Conservation (phyloP, 768 basidiomycete genomes). For the Suillus clintonianus region DNA sequence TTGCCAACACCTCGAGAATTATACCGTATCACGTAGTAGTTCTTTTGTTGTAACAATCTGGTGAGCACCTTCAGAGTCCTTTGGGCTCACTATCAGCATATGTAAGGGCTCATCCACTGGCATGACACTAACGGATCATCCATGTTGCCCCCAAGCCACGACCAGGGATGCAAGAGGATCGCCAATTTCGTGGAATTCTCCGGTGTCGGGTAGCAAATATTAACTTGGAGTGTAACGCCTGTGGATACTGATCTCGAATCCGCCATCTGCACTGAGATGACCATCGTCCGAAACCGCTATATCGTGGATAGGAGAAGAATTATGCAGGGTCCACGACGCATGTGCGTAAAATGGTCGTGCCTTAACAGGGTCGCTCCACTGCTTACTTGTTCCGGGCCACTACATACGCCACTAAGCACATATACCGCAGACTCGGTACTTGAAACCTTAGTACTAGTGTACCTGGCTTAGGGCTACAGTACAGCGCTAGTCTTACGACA, state of each 20-base stretch:
- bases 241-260: conserved; percentile 31
- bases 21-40: conserved; percentile 66
- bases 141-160: conserved; percentile 79
- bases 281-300: neutral
- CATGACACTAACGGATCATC: conserved; percentile 64
- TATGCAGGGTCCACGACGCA: too few species aligned
- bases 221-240: conserved; percentile 47
- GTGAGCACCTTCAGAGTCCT: conserved; percentile 46
- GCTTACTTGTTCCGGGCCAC: too few species aligned
- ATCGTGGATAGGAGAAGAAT: neutral
- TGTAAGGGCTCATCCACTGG: neutral
- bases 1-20: conserved; percentile 79
- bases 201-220: conserved; percentile 30
- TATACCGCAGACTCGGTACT: too few species aligned
- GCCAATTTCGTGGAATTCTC: conserved; percentile 47
- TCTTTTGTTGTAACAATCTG: conserved; percentile 40
- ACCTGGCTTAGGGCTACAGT: neutral
- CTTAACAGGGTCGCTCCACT: too few species aligned
- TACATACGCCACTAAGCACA: too few species aligned
- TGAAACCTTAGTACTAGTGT: too few species aligned
- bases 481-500: neutral
- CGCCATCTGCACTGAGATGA: conserved; percentile 1
- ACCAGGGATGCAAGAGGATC: conserved; percentile 83
- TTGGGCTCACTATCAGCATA: neutral
- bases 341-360: too few species aligned